Evolutionary conservation across 257 asterid genomes (phyloP), one percentile per base, ranked within the genome.

Genomic region (Rubia yunnanensis): DNA sequence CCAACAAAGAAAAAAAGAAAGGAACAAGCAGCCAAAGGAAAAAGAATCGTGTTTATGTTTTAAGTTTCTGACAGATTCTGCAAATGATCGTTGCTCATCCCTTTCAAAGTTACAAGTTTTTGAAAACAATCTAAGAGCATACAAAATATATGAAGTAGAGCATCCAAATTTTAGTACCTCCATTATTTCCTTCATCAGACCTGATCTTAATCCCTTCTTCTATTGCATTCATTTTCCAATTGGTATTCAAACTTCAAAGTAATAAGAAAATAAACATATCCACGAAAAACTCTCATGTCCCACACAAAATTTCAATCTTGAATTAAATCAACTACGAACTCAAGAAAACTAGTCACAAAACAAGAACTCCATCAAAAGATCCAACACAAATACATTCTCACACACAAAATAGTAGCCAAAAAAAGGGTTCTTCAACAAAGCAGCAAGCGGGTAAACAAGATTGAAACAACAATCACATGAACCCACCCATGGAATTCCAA

Each of bases 301-400:
- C 18, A 50, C n/a, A 31, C 36, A 6, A 20, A 44, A 50, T 27
- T 31, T 32, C 61, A 65, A 65, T 65, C 61, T 50, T 50, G 46
- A 63, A 2, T 34, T 11, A 27, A 2, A 38, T 11, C 36, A 63
- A 20, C 44, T 1, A 39, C 36, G n/a, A 35, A 30, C 34, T 11
- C 69, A 52, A 54, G 24, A 52, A 62, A 24, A 64, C 56, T 53
- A 36, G 27, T 65, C 28, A 39, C 24, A 30, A n/a, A 54, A 63
- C 49, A 36, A 63, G 22, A 48, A 57, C 24, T 28, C 13, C 44
- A 28, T 50, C 35, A 24, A 64, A 30, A 52, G 55, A 11, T n/a
- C 6, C 13, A 0, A 24, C 14, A 10, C 14, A 54, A 54, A 28
- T 30, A 23, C 24, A 30, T 15, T 28, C 24, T 4, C 4, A 17